Evolutionary conservation across 371 early-diverging fungal species (phyloP).

Genomic region (Mucor mucedo): DNA sequence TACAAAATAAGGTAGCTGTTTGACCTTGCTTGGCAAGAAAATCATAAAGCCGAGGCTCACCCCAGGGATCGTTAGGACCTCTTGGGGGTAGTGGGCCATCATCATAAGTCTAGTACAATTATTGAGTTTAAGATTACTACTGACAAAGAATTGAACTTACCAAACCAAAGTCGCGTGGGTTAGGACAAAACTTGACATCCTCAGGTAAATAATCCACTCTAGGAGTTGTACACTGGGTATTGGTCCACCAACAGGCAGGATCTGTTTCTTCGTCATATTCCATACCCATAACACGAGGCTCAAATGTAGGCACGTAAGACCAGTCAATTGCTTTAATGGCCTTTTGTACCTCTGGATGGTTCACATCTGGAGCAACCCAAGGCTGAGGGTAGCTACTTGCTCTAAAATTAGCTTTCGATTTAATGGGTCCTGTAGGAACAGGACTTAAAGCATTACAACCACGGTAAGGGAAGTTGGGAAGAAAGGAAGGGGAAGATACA

Average conservation of each 20-base stretch:
- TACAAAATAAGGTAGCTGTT: conserved; percentile 36
- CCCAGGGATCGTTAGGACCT: conserved; percentile 23
- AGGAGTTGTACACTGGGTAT: conserved; percentile 21
- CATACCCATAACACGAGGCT: conserved; percentile 1
- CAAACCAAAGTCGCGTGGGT: conserved; percentile 28
- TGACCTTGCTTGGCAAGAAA: conserved; percentile 28
- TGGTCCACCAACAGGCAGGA: conserved; percentile 31
- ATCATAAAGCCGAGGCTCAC: conserved; percentile 34
- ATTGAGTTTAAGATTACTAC: background rate
- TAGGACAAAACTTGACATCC: conserved; percentile 26
- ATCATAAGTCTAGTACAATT: conserved; percentile 28
- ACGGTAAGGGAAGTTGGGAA: conserved; percentile 15
- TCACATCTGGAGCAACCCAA: conserved; percentile 16
- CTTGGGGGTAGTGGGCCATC: conserved; percentile 33
- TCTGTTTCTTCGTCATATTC: conserved; percentile 15
- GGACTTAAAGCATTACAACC: conserved; percentile 6
- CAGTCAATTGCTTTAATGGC: conserved; percentile 29
- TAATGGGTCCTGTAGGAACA: conserved; percentile 25
- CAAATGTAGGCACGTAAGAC: conserved; percentile 24
- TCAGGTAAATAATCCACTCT: conserved; percentile 23
- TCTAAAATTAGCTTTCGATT: background rate
- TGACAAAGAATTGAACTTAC: conserved; percentile 6
- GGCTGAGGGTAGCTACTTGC: conserved; percentile 11
- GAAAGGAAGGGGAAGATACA: conserved; percentile 22
- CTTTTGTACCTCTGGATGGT: conserved; percentile 26